phyloP scores from a whole-genome alignment of 805 yeast species.

The Kluyveromyces lactis region DNA sequence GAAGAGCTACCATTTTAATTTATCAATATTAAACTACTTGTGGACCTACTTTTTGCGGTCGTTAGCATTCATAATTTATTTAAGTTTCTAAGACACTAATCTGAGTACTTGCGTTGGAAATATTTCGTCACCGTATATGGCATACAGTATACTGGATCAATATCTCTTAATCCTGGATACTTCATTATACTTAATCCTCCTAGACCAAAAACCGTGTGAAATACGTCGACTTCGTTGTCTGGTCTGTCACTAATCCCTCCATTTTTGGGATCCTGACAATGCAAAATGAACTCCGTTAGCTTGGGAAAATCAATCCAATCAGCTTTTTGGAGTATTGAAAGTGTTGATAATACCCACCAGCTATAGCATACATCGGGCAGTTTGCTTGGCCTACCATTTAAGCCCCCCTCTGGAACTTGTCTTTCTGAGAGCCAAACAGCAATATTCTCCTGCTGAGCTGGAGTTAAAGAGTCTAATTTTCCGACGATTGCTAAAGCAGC shows the following conservation, averaged over 20 bases:
- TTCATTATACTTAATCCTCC: constrained; percentile 80
- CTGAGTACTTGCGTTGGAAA: constrained; percentile 14
- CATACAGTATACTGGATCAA: constrained; percentile 86
- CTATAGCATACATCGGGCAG: constrained; percentile 95
- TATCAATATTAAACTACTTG: neutral
- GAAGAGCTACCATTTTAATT: constrained; percentile 37
- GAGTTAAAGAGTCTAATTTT: constrained; percentile 39
- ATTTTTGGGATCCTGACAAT: constrained; percentile 62
- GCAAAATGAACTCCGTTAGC: constrained; percentile 58
- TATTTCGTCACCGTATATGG: constrained; percentile 39
- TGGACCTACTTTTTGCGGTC: no score
- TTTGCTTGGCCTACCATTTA: constrained; percentile 94
- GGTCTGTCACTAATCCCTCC: constrained; percentile 95
- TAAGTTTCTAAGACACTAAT: neutral
- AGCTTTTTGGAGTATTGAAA: constrained; percentile 55
- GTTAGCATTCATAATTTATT: no score
- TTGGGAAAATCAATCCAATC: constrained; percentile 71
- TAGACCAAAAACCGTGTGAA: constrained; percentile 84
- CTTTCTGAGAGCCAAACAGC: constrained; percentile 90
- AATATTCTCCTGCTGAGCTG: constrained; percentile 36
- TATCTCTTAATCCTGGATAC: constrained; percentile 44
- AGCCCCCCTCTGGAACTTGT: constrained; percentile 78
- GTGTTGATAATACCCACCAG: constrained; percentile 90
- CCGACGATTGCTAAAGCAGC: constrained; percentile 69
- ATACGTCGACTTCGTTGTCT: constrained; percentile 86